Conservation (phyloP, 169 alveolate genomes). For the Eimeria maxima region DNA sequence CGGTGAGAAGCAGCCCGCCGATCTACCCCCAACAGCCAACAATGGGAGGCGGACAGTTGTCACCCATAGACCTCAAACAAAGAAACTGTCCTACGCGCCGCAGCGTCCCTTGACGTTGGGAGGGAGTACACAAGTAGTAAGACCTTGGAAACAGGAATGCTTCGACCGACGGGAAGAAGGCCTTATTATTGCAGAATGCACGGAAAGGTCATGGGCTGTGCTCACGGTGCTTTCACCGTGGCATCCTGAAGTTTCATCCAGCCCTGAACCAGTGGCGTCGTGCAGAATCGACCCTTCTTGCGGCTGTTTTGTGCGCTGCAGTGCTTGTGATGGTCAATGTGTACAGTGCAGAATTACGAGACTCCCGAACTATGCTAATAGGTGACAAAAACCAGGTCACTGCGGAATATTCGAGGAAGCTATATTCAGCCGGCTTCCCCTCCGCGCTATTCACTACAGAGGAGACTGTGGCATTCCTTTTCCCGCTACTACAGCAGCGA, state of each 20-base stretch:
- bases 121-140: background rate
- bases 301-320: slow-evolving; percentile 73
- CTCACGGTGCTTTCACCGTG: background rate
- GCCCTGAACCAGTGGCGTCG: background rate
- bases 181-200: background rate
- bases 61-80: background rate
- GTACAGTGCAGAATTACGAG: background rate
- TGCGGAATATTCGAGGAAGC: background rate
- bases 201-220: slow-evolving; percentile 54
- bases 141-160: slow-evolving; percentile 72
- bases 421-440: background rate
- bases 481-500: background rate
- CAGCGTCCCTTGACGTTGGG: background rate
- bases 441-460: background rate
- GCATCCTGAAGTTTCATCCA: background rate
- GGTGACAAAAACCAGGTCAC: background rate
- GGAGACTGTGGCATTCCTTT: background rate
- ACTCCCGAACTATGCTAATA: background rate
- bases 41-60: background rate
- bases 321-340: background rate
- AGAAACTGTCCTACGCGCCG: background rate
- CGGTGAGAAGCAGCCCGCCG: background rate
- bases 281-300: background rate
- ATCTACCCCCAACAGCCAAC: background rate
- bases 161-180: slow-evolving; percentile 28